These are phyloP conservation scores for Pelargonium myrrhifolium DNA, from an alignment of 441 rosid genomes.

Conservation along the genomic window DNA sequence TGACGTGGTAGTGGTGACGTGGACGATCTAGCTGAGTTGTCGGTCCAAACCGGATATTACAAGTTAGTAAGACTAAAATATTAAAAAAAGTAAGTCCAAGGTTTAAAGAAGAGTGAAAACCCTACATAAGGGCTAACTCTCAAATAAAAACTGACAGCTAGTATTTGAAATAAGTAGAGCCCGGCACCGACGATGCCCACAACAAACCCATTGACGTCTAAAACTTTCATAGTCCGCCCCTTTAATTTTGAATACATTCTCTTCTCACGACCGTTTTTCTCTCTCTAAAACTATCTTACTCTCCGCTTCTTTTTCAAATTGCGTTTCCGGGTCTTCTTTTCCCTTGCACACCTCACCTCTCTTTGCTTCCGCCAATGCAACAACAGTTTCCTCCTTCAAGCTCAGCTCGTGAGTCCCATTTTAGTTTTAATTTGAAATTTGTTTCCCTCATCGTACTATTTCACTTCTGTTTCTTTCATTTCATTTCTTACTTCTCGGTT, in stretches of 20 bases:
- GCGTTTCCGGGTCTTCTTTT: too few relatives aligned
- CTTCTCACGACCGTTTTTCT: constrained; percentile 50
- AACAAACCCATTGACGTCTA: constrained; percentile 21
- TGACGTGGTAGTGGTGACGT: too few relatives aligned
- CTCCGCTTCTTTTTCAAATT: neutral
- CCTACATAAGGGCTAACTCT: too few relatives aligned
- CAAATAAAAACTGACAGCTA: too few relatives aligned
- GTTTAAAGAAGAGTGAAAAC: too few relatives aligned
- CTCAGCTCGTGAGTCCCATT: neutral
- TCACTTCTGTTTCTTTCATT: neutral
- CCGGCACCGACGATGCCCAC: too few relatives aligned
- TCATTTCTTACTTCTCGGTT: constrained; percentile 26
- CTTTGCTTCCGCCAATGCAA: constrained; percentile 10
- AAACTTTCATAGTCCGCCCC: constrained; percentile 46
- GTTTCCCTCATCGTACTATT: too few relatives aligned
- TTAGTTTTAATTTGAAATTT: neutral
- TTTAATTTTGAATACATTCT: constrained; percentile 46
- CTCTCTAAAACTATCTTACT: constrained; percentile 22
- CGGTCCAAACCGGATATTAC: too few relatives aligned
- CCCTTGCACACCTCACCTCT: neutral
- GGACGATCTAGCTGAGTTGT: too few relatives aligned
- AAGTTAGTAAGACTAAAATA: too few relatives aligned
- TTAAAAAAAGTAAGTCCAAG: too few relatives aligned
- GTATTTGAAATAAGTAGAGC: too few relatives aligned
- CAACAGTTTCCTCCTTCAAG: constrained; percentile 25